Conservation (phyloP, 208 protist species). For the Jaenimonas drosophilae region DNA sequence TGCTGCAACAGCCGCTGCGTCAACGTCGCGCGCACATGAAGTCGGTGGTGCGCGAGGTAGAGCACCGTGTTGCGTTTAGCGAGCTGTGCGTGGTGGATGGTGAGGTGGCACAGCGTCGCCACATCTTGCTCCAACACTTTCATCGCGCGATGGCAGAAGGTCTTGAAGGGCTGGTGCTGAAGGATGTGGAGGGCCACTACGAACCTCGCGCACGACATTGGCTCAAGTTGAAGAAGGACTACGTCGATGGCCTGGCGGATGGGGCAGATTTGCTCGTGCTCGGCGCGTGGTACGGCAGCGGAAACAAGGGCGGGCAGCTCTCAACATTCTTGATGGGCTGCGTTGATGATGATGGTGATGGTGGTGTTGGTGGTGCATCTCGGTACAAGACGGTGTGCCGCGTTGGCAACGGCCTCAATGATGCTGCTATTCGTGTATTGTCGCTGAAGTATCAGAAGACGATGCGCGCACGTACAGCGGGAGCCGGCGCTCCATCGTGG, state of each 20-base stretch:
- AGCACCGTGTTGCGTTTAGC: conserved; percentile 43
- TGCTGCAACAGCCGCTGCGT: conserved; percentile 21
- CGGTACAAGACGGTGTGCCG: conserved; percentile 78
- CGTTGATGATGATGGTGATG: conserved; percentile 22
- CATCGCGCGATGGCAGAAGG: conserved; percentile 45
- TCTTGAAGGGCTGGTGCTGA: conserved; percentile 75
- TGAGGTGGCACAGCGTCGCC: conserved; percentile 11
- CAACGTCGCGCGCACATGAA: conserved; percentile 27
- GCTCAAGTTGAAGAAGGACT: conserved; percentile 89
- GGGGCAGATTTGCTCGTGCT: conserved; percentile 73
- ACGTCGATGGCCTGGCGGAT: conserved; percentile 73
- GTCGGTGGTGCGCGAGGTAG: conserved; percentile 15
- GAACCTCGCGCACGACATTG: conserved; percentile 70
- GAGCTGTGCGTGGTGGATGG: conserved; percentile 46
- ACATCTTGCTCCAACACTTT: conserved; percentile 33
- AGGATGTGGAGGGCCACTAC: conserved; percentile 59
- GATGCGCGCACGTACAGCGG: conserved; percentile 22
- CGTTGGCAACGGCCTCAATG: conserved; percentile 51
- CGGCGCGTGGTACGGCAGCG: conserved; percentile 73
- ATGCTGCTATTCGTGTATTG: conserved; percentile 35
- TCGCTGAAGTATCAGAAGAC: conserved; percentile 22
- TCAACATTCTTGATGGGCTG: conserved; percentile 69
- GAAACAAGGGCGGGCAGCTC: conserved; percentile 51
- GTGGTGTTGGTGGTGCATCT: conserved; percentile 10
- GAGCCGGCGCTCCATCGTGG: conserved; percentile 29